These are phyloP conservation scores for Brettanomyces nanus DNA, from an alignment of 805 yeast species.

Conservation along the genomic window DNA sequence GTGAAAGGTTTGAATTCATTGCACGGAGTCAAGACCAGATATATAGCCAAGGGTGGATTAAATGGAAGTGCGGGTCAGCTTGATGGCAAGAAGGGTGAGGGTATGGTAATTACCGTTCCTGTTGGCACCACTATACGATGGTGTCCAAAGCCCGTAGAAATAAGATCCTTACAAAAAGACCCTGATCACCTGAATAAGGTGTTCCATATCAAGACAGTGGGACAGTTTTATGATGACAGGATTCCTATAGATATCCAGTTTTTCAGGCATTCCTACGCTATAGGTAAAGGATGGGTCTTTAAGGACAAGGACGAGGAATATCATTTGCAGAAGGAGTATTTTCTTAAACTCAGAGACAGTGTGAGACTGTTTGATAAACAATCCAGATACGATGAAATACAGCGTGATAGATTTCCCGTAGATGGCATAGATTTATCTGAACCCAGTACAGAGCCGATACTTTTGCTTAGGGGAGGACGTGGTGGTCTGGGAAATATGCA, in stretches of 20 bases:
- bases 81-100: conserved; percentile 82
- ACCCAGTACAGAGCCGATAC: conserved; percentile 57
- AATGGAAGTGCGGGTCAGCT: conserved; percentile 69
- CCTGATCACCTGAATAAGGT: conserved; percentile 13
- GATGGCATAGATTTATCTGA: conserved; percentile 68
- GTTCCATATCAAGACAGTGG: conserved; percentile 21
- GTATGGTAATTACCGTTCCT: conserved; percentile 77
- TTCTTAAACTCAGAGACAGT: conserved; percentile 50
- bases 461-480: conserved; percentile 73
- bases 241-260: conserved; percentile 47
- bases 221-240: conserved; percentile 5
- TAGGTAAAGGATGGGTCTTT: conserved; percentile 87
- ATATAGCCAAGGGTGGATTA: conserved; percentile 65
- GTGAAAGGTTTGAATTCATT: conserved; percentile 63
- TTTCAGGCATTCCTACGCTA: conserved; percentile 48
- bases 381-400: conserved; percentile 47
- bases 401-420: conserved; percentile 65
- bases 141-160: conserved; percentile 64
- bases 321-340: conserved; percentile 59
- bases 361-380: conserved; percentile 61
- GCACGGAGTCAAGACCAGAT: conserved; percentile 58
- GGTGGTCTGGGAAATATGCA: conserved; percentile 98
- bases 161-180: conserved; percentile 19
- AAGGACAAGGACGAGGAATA: conserved; percentile 69
- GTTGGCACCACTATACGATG: conserved; percentile 83